phyloP scores from a whole-genome alignment of 495 filamentous ascomycete genomes.

The Alectoria sarmentosa region DNA sequence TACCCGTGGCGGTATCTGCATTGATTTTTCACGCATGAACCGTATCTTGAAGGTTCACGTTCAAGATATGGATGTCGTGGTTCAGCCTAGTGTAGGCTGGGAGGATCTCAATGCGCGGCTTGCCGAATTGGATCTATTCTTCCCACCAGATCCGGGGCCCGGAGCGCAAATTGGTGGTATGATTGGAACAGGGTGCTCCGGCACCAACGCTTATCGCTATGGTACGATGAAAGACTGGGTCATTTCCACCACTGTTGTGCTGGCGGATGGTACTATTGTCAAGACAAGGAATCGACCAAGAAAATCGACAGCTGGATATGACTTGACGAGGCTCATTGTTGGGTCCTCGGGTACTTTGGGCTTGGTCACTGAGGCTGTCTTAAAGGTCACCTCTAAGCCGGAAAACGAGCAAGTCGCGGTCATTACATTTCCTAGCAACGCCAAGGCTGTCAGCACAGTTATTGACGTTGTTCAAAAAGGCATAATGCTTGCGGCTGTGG shows the following conservation, averaged over 20 bases:
- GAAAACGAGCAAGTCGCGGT: slow-evolving; percentile 57
- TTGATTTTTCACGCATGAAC: slow-evolving; percentile 61
- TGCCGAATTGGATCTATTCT: slow-evolving; percentile 50
- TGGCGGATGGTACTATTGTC: slow-evolving; percentile 59
- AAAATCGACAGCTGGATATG: slow-evolving; percentile 61
- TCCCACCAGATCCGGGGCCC: slow-evolving; percentile 60
- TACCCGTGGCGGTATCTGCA: slow-evolving; percentile 54
- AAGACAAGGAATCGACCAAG: slow-evolving; percentile 59
- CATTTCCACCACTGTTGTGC: slow-evolving; percentile 53
- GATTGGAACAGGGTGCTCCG: slow-evolving; percentile 57
- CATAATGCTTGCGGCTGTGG: slow-evolving; percentile 56
- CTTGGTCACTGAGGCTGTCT: slow-evolving; percentile 55
- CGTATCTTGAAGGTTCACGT: slow-evolving; percentile 49
- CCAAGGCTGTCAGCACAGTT: slow-evolving; percentile 52
- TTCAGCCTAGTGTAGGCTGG: slow-evolving; percentile 63
- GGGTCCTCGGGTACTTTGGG: slow-evolving; percentile 61
- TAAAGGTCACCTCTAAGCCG: slow-evolving; percentile 58
- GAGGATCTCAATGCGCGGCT: slow-evolving; percentile 54
- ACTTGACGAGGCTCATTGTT: slow-evolving; percentile 56
- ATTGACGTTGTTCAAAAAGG: slow-evolving; percentile 54
- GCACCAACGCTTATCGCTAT: slow-evolving; percentile 62
- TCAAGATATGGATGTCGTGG: slow-evolving; percentile 55
- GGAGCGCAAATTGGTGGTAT: slow-evolving; percentile 64
- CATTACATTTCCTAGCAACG: slow-evolving; percentile 50
- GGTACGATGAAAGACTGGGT: slow-evolving; percentile 69